Evolutionary conservation across 768 basidiomycete genomes (phyloP), one percentile per base, ranked within the genome.

Genomic region (Daedaleopsis sinensis): DNA sequence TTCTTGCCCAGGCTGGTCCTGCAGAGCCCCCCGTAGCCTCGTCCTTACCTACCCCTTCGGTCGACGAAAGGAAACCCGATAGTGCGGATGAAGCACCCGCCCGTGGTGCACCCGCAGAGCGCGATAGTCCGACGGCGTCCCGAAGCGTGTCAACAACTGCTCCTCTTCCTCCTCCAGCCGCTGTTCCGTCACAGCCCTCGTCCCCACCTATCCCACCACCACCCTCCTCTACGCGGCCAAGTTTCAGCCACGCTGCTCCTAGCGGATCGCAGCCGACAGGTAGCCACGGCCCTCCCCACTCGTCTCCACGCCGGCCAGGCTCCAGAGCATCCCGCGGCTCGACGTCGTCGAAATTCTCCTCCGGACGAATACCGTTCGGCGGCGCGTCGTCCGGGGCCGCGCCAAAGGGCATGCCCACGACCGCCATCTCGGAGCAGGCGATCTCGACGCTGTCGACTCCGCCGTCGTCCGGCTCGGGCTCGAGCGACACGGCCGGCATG

Each of bases 261-360:
- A 32, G 27, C 71, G 24, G 70, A 66, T 58, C 71, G 15, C 60
- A 55, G 42, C 42, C 67, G 13, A 55, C 55, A 36, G 58, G 54
- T 54, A 62, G 18, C 62, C 59, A 50, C 52, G 44, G 75, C 42
- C 76, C 61, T 15, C 57, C 56, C 21, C 46, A 47, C 27, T 62
- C 82, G 12, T 86, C 88, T 0, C 89, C 90, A 0, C 72, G 89
- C 50, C 84, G 91, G 9, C 88, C 91, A 38, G 87, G 81, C 7
- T 92, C 91, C 6, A 82, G 90, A 44, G 85, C 88, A 6, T 91
- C 90, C 2, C 82, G 88, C 18, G 71, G 86, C 21, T 91, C 90
- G 2, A 80, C 83, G 6, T 82, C 88, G 1, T 93, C 91, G 10
- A 81, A 78, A 57, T 87, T 91, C 69, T 91, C 90, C 8, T 77